Evolutionary conservation across 2,329 filamentous ascomycete species (phyloP).

Genomic region (Ophiostoma ips): DNA sequence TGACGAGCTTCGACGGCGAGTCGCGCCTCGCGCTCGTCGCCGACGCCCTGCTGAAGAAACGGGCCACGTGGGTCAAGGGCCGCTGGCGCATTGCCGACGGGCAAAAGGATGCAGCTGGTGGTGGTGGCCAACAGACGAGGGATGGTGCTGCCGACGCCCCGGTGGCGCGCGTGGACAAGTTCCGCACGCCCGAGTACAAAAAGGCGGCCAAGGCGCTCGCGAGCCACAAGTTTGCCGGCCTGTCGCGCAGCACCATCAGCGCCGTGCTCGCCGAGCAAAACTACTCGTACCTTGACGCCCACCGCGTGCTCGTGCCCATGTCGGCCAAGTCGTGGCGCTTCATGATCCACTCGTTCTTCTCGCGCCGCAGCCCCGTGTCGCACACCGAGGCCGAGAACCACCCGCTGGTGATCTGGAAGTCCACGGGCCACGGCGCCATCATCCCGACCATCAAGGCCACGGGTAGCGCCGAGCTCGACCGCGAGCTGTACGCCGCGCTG

Average conservation of each 20-base stretch:
- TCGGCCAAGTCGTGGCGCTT: slow-evolving; percentile 67
- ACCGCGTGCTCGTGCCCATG: slow-evolving; percentile 53
- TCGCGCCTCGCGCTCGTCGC: slow-evolving; percentile 65
- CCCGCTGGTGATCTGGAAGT: slow-evolving; percentile 48
- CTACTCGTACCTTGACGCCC: slow-evolving; percentile 60
- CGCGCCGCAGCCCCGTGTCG: slow-evolving; percentile 35
- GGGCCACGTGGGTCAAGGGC: slow-evolving; percentile 55
- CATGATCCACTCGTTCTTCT: slow-evolving; percentile 56
- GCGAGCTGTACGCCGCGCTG: slow-evolving; percentile 45
- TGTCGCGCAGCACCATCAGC: slow-evolving; percentile 60
- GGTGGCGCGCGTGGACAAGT: slow-evolving; percentile 38
- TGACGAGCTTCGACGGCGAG: slow-evolving; percentile 59
- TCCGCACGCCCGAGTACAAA: slow-evolving; percentile 54
- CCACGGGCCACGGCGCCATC: slow-evolving; percentile 39
- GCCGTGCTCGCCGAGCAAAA: slow-evolving; percentile 71
- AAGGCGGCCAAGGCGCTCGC: slow-evolving; percentile 53
- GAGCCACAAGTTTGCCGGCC: slow-evolving; percentile 61
- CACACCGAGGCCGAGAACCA: slow-evolving; percentile 38
- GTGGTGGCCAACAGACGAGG: background rate
- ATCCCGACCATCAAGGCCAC: slow-evolving; percentile 51
- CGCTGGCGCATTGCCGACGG: slow-evolving; percentile 39
- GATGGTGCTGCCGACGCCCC: background rate
- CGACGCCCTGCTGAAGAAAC: slow-evolving; percentile 61
- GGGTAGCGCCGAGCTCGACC: slow-evolving; percentile 48
- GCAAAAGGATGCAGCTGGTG: background rate